phyloP scores from a whole-genome alignment of 2,329 filamentous ascomycete species.

The Ophiostoma australiae region DNA sequence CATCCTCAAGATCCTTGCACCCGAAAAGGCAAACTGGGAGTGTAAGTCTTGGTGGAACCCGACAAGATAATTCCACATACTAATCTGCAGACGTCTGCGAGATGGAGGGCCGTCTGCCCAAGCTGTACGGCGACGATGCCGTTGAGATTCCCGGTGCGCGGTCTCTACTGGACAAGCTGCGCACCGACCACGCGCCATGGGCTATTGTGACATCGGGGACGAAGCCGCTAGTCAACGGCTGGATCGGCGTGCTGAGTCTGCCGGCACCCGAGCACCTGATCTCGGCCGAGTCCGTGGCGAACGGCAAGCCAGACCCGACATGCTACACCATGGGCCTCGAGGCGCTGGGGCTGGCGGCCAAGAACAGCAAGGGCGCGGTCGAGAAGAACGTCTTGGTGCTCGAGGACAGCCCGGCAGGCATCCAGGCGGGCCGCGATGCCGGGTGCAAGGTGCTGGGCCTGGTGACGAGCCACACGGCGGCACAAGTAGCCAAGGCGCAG shows the following conservation, averaged over 20 bases:
- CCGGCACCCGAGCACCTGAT: constrained; percentile 62
- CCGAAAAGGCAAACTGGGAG: constrained; percentile 86
- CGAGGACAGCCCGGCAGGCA: constrained; percentile 84
- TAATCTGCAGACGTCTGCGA: constrained; percentile 62
- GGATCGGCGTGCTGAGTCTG: constrained; percentile 63
- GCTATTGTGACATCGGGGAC: constrained; percentile 80
- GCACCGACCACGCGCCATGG: constrained; percentile 63
- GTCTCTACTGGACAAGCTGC: constrained; percentile 60
- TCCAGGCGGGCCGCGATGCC: constrained; percentile 75
- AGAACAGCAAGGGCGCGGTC: constrained; percentile 19
- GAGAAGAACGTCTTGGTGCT: constrained; percentile 61
- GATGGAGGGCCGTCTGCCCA: constrained; percentile 73
- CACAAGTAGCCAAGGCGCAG: constrained; percentile 66
- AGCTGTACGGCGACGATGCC: constrained; percentile 70
- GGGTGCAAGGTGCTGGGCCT: constrained; percentile 82
- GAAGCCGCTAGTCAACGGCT: constrained; percentile 61
- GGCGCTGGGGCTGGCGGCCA: constrained; percentile 51
- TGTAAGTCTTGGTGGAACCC: constrained; percentile 54
- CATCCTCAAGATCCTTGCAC: constrained; percentile 69
- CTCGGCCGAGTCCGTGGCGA: constrained; percentile 67
- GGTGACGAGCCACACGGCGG: constrained; percentile 72
- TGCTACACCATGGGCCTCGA: constrained; percentile 67
- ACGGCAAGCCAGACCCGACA: constrained; percentile 71
- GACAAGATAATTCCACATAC: background rate
- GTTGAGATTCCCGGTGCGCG: constrained; percentile 82